phyloP scores from a whole-genome alignment of 2,329 filamentous ascomycete genomes.

The Salinomyces thailandicus region DNA sequence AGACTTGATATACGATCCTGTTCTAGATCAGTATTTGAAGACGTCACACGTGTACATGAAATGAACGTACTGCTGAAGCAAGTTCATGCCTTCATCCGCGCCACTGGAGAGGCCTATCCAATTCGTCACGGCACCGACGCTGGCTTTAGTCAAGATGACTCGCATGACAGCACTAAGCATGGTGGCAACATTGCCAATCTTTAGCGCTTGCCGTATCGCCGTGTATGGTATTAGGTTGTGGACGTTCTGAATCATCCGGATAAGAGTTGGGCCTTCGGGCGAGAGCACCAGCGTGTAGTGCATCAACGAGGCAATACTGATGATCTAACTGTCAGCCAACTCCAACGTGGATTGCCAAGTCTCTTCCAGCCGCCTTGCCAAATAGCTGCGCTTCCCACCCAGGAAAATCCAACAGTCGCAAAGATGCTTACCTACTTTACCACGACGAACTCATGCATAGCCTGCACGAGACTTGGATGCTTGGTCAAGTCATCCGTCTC shows the following conservation, averaged over 20 bases:
- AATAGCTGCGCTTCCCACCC: too few species aligned
- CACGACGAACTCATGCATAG: constrained; percentile 56
- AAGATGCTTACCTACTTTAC: constrained; percentile 48
- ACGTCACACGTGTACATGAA: constrained; percentile 1
- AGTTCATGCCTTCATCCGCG: constrained; percentile 68
- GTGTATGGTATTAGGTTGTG: constrained; percentile 63
- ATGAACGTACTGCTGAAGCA: constrained; percentile 50
- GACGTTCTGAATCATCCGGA: constrained; percentile 59
- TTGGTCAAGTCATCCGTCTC: constrained; percentile 53
- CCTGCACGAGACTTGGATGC: constrained; percentile 52
- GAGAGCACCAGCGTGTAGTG: constrained; percentile 65
- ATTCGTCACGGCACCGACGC: constrained; percentile 62
- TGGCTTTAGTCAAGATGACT: constrained; percentile 66
- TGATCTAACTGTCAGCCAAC: constrained; percentile 6
- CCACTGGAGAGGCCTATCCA: constrained; percentile 65
- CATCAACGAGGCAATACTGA: constrained; percentile 59
- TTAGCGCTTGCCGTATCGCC: constrained; percentile 61
- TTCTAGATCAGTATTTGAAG: constrained; percentile 2
- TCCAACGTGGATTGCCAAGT: too few species aligned
- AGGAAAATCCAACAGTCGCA: neutral
- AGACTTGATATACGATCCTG: constrained; percentile 62
- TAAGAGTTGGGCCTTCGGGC: constrained; percentile 62
- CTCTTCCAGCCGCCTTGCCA: too few species aligned
- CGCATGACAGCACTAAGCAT: constrained; percentile 70
- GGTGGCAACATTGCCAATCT: constrained; percentile 66